Evolutionary conservation across 2,329 filamentous ascomycete species (phyloP).

Genomic region (Fusarium irregulare): DNA sequence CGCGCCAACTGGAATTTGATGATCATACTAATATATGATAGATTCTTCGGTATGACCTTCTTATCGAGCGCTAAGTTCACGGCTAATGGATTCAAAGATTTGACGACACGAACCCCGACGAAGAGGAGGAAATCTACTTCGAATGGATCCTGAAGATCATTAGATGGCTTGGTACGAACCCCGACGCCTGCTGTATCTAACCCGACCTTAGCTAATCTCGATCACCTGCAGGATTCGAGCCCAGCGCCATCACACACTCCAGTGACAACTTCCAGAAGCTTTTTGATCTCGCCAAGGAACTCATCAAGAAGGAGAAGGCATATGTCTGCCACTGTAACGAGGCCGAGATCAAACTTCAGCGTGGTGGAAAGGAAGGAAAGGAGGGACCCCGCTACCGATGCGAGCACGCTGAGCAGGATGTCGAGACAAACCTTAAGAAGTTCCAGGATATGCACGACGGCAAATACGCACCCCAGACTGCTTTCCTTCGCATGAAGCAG

Average conservation of each 20-base stretch:
- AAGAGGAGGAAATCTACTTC: conserved; percentile 91
- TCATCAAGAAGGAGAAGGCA: conserved; percentile 75
- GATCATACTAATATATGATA: conserved; percentile 32
- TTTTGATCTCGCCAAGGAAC: conserved; percentile 87
- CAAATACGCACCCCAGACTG: conserved; percentile 86
- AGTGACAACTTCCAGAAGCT: conserved; percentile 90
- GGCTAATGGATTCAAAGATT: conserved; percentile 64
- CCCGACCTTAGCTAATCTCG: conserved; percentile 7
- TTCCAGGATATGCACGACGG: conserved; percentile 93
- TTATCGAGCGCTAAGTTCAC: background rate
- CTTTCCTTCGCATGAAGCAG: conserved; percentile 94
- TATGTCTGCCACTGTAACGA: conserved; percentile 93
- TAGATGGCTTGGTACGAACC: conserved; percentile 69
- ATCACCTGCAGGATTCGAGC: conserved; percentile 68
- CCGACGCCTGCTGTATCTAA: background rate
- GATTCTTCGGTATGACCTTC: conserved; percentile 47
- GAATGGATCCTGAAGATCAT: conserved; percentile 90
- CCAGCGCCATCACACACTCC: conserved; percentile 83
- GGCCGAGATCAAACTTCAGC: conserved; percentile 85
- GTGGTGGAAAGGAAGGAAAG: conserved; percentile 78
- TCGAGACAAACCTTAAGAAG: conserved; percentile 81
- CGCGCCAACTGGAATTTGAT: background rate
- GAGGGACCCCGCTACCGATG: conserved; percentile 79
- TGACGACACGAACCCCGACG: conserved; percentile 95
- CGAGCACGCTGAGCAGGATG: conserved; percentile 78